These are phyloP conservation scores for Citrus reticulata DNA, from an alignment of 345 rosid genomes.

Conservation along the genomic window DNA sequence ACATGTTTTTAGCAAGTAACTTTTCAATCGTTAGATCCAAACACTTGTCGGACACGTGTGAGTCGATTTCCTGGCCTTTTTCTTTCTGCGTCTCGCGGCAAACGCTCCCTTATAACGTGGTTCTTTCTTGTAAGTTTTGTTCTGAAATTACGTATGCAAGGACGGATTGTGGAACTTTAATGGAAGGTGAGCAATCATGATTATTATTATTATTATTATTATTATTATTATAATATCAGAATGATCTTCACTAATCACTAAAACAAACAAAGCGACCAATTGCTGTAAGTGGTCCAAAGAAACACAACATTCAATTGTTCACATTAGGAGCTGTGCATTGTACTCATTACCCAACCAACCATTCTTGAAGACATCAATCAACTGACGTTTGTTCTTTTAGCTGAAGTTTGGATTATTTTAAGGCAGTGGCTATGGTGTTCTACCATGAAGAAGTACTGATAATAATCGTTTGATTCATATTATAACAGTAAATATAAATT, in stretches of 20 bases:
- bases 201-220: background rate
- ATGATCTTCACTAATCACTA: background rate
- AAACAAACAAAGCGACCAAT: background rate
- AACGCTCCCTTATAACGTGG: too few relatives aligned
- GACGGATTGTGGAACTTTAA: background rate
- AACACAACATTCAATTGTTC: background rate
- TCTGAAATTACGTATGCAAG: background rate
- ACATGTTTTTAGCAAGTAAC: background rate
- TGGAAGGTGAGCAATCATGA: background rate
- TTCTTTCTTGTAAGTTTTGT: too few relatives aligned
- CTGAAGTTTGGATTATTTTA: too few relatives aligned
- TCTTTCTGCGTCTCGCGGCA: too few relatives aligned
- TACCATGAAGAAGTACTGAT: too few relatives aligned
- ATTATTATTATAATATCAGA: background rate
- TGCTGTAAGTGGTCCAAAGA: background rate
- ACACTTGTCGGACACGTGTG: background rate
- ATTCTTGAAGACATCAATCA: too few relatives aligned
- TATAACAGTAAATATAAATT: too few relatives aligned
- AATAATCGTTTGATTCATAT: too few relatives aligned
- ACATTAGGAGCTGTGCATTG: too few relatives aligned
- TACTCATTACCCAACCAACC: too few relatives aligned
- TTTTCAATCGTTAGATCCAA: background rate
- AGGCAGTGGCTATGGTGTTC: too few relatives aligned
- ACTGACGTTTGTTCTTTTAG: too few relatives aligned
- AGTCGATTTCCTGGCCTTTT: background rate